phyloP scores from a whole-genome alignment of 192 early-diverging fungal species.

The Coemansia sp. region DNA sequence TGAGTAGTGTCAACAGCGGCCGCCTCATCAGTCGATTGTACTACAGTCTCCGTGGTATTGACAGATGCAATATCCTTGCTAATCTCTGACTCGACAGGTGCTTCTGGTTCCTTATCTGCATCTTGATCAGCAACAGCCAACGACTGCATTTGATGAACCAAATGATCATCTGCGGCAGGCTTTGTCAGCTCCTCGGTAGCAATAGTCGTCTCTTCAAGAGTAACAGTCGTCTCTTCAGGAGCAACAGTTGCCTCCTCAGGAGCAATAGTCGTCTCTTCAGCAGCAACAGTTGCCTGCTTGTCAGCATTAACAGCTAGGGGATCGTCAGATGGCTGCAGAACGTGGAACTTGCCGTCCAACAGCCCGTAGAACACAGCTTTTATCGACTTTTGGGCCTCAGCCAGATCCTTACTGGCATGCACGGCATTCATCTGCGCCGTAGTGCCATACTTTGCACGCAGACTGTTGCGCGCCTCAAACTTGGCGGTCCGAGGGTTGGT shows the following conservation, averaged over 20 bases:
- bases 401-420: constrained; percentile 54
- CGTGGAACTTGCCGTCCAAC: constrained; percentile 27
- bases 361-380: constrained; percentile 39
- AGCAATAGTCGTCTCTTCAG: background rate
- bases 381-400: constrained; percentile 25
- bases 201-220: background rate
- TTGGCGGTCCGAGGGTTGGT: constrained; percentile 52
- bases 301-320: constrained; percentile 13
- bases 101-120: background rate
- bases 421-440: constrained; percentile 58
- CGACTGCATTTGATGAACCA: constrained; percentile 15
- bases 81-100: too few relatives aligned
- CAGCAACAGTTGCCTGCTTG: background rate
- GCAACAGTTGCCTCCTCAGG: background rate
- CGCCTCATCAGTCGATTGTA: too few relatives aligned
- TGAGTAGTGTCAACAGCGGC: too few relatives aligned
- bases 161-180: background rate
- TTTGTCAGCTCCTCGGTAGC: background rate
- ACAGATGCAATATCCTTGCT: too few relatives aligned
- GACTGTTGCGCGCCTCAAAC: constrained; percentile 47
- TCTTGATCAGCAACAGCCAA: constrained; percentile 11
- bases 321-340: constrained; percentile 26
- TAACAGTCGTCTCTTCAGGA: background rate
- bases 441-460: constrained; percentile 57
- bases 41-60: too few relatives aligned